Evolutionary conservation across 768 basidiomycete species (phyloP).

Genomic region (Mycena leptocephala): DNA sequence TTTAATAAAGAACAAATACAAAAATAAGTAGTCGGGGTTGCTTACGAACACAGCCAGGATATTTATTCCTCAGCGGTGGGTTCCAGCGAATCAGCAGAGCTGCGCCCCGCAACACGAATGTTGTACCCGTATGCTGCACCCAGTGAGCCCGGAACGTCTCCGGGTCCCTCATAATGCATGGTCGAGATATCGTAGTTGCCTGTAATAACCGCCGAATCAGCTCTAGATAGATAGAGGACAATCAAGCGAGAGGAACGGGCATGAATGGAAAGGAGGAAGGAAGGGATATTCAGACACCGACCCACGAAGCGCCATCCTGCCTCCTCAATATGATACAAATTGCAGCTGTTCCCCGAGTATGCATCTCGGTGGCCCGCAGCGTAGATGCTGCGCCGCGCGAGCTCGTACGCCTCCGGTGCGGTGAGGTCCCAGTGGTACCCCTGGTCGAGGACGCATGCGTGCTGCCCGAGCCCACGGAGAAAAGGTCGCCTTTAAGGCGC

Average conservation of each 20-base stretch:
- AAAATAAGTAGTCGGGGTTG: no score
- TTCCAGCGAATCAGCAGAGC: constrained; percentile 51
- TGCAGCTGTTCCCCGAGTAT: constrained; percentile 96
- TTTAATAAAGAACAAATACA: no score
- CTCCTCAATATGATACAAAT: constrained; percentile 95
- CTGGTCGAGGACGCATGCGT: constrained; percentile 97
- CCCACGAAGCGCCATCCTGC: constrained; percentile 97
- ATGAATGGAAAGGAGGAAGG: no score
- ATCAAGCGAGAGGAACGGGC: no score
- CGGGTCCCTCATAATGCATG: constrained; percentile 92
- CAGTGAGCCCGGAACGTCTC: constrained; percentile 73
- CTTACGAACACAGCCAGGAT: no score
- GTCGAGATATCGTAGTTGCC: constrained; percentile 94
- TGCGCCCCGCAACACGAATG: constrained; percentile 72
- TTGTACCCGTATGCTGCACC: constrained; percentile 86
- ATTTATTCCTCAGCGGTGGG: no score
- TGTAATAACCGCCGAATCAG: constrained; percentile 47
- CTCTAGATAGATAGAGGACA: no score
- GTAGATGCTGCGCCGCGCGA: constrained; percentile 94
- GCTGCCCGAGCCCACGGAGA: constrained; percentile 98
- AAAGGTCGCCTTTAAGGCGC: constrained; percentile 94
- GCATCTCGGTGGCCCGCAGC: constrained; percentile 98
- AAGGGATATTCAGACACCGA: constrained; percentile 60
- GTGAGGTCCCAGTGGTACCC: constrained; percentile 94
- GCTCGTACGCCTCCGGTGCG: constrained; percentile 94